Percentiles rank a stretch among this genome's conserved stretches.
Conservation (phyloP, 2,329 filamentous ascomycete genomes). For the Pseudocercospora cruenta region DNA sequence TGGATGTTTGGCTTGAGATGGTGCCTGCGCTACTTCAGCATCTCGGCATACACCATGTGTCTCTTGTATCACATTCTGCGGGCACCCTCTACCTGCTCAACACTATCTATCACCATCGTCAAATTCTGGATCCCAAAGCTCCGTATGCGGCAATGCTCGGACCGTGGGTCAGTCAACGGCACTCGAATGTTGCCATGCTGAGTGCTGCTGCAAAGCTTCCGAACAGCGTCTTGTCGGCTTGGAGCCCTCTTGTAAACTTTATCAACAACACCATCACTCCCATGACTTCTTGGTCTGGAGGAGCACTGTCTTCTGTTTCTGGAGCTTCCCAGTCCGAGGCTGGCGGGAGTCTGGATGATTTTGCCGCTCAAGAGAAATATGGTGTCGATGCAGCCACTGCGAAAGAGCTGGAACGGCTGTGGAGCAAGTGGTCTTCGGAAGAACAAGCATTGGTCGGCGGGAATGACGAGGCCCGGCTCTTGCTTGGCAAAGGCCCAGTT, state of each 20-base stretch:
- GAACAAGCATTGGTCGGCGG: slow-evolving; percentile 40
- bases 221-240: slow-evolving; percentile 35
- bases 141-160: slow-evolving; percentile 39
- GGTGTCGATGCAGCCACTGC: slow-evolving; percentile 32
- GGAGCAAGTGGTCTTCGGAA: slow-evolving; percentile 30
- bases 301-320: slow-evolving; percentile 30
- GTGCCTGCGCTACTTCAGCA: slow-evolving; percentile 44
- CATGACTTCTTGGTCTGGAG: slow-evolving; percentile 35
- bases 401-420: slow-evolving; percentile 27
- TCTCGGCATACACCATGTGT: slow-evolving; percentile 45
- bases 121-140: slow-evolving; percentile 39
- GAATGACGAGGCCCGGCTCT: slow-evolving; percentile 46
- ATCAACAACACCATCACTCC: slow-evolving; percentile 40
- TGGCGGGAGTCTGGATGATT: slow-evolving; percentile 10
- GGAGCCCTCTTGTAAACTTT: slow-evolving; percentile 38
- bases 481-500: slow-evolving; percentile 40
- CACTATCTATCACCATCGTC: slow-evolving; percentile 41
- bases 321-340: slow-evolving; percentile 24
- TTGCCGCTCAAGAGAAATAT: slow-evolving; percentile 30
- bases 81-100: slow-evolving; percentile 52
- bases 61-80: slow-evolving; percentile 46
- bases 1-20: slow-evolving; percentile 47
- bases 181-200: slow-evolving; percentile 40
- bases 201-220: slow-evolving; percentile 36
- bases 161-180: slow-evolving; percentile 48